Conservation (phyloP, 441 rosid species). For the Mallotus japonicus region DNA sequence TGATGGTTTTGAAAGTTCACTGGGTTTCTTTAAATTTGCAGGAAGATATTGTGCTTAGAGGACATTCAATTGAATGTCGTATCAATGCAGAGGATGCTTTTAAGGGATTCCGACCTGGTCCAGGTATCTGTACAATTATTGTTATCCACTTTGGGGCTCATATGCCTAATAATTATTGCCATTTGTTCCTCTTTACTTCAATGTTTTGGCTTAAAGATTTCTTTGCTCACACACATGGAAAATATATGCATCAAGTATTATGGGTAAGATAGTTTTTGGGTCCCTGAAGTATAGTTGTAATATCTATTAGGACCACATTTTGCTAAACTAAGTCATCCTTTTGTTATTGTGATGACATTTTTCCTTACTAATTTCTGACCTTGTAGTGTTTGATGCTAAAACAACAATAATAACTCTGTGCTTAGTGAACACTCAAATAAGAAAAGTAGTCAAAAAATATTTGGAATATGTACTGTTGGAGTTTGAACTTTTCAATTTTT, state of each 20-base stretch:
- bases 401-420: neutral
- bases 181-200: neutral
- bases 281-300: neutral
- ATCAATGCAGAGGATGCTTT: conserved; percentile 98
- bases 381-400: neutral
- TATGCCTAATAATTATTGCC: conserved; percentile 13
- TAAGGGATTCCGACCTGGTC: conserved; percentile 95
- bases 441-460: neutral
- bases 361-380: neutral
- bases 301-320: neutral
- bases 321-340: neutral
- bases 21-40: conserved; percentile 30
- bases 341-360: neutral
- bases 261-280: neutral
- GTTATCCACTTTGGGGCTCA: neutral
- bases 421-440: too few relatives aligned
- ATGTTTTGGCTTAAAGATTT: neutral
- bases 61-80: conserved; percentile 99
- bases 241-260: neutral
- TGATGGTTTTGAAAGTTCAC: conserved; percentile 2
- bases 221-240: neutral
- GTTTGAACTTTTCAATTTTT: too few relatives aligned
- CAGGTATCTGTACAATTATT: conserved; percentile 46
- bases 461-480: too few relatives aligned
- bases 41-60: conserved; percentile 93